Base-by-base conservation (phyloP, 169 alveolate genomes). In the Theileria sp. region DNA sequence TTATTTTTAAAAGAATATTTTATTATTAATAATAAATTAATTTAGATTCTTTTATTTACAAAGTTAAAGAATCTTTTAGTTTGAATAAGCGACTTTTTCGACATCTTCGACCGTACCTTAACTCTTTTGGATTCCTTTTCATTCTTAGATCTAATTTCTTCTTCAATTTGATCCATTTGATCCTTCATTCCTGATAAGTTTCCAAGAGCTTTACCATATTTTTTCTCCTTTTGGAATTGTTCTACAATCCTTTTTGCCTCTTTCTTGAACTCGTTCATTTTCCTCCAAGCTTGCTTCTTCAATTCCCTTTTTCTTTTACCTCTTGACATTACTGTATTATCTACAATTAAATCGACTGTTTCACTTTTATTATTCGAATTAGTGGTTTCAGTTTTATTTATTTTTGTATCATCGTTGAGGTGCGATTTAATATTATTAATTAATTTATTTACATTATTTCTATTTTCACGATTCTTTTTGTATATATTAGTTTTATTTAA, bases 271-370 rank as follows among this genome's bases (percentile, higher is more conserved):
- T 73, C 81, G 65, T 66, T 64, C 58, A 74, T 78, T 25, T 79
- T 77, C 30, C 91, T 77, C 87, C 87, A 85, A 68, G 77, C 68
- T 36, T 78, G 79, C 80, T 85, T 85, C 10, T 75, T 65, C 38
- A 79, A 75, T 44, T 85, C 87, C 9, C 91, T 70, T 49, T 78
- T 85, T 34, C 91, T 81, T 49, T 85, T 85, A 1, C 91, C 84
- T 10, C 91, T 75, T 5, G 87, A 78, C 30, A 68, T 56, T 32
- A 28, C 6, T 38, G 38, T 23, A 49, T 79, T 38, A 69, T 80
- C 34, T 62, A 78, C 19, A 36, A 6, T 44, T 44, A 44, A 51
- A 17, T 6, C n/a, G 5, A 17, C 17, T 44, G 26, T 51, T n/a
- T 32, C 77, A 25, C 34, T 21, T 1, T 23, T 13, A 36, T 51